Conservation (phyloP, 805 yeast genomes). For the Candida khao-thaluensis region DNA sequence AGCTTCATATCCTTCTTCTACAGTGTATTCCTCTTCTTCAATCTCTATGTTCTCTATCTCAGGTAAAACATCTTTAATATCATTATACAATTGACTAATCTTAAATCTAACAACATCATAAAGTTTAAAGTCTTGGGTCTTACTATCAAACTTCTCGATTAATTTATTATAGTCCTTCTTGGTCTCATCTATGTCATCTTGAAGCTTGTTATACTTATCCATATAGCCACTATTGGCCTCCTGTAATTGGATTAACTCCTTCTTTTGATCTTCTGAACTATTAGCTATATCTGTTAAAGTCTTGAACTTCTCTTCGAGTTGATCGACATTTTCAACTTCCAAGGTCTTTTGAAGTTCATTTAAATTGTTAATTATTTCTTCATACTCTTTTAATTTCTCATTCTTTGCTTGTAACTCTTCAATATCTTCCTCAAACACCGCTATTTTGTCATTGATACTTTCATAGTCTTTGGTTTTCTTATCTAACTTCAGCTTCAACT, state of each 20-base stretch:
- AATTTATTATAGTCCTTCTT: slow-evolving; percentile 3
- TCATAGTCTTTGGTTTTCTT: slow-evolving; percentile 5
- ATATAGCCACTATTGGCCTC: slow-evolving; percentile 1
- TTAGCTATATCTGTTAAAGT: neutral
- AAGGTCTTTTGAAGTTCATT: neutral
- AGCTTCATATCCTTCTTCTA: slow-evolving; percentile 2
- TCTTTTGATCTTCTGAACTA: neutral
- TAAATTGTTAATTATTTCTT: slow-evolving; percentile 1
- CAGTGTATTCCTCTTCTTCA: slow-evolving; percentile 10
- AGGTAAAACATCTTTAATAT: slow-evolving; percentile 11
- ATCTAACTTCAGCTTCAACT: slow-evolving; percentile 1
- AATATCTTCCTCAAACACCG: slow-evolving; percentile 1
- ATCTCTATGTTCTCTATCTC: slow-evolving; percentile 11
- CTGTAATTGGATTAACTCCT: neutral
- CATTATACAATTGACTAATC: slow-evolving; percentile 7
- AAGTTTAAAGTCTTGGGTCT: slow-evolving; percentile 6
- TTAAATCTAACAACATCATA: slow-evolving; percentile 14
- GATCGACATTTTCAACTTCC: slow-evolving; percentile 2
- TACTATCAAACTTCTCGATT: neutral
- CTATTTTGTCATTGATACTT: slow-evolving; percentile 1
- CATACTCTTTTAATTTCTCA: slow-evolving; percentile 1
- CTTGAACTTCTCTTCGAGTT: neutral
- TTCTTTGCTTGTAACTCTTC: slow-evolving; percentile 1
- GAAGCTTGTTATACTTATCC: neutral
- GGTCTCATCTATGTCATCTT: slow-evolving; percentile 1